Conservation (phyloP, 2,329 filamentous ascomycete species). For the Trichoderma koningii region DNA sequence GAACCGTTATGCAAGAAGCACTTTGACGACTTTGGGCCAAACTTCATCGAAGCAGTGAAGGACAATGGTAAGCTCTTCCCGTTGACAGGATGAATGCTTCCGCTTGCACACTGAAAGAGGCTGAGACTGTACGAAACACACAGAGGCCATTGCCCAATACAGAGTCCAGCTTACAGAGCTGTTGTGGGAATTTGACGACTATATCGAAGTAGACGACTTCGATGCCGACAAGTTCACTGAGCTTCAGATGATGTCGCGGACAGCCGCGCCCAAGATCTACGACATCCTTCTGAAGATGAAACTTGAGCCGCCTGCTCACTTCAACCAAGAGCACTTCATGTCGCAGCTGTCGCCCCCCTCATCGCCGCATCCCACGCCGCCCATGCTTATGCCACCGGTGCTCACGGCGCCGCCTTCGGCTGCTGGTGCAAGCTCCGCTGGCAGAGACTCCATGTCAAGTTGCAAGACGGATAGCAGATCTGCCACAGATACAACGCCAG, state of each 20-base stretch:
- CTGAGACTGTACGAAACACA: neutral
- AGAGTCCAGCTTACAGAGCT: constrained; percentile 52
- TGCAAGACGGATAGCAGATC: constrained; percentile 29
- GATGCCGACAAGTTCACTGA: constrained; percentile 53
- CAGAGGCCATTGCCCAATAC: constrained; percentile 54
- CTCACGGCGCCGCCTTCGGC: constrained; percentile 18
- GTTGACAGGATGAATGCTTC: neutral
- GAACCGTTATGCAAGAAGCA: constrained; percentile 54
- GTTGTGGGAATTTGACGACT: constrained; percentile 61
- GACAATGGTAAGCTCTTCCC: constrained; percentile 52
- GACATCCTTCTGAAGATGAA: constrained; percentile 58
- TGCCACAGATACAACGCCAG: constrained; percentile 28
- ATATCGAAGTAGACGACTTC: constrained; percentile 52
- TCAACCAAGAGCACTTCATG: constrained; percentile 36
- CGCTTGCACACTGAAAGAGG: neutral
- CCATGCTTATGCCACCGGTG: constrained; percentile 18
- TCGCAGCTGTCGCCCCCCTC: constrained; percentile 36
- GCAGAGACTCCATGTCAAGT: constrained; percentile 34
- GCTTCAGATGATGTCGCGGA: constrained; percentile 51
- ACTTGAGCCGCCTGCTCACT: constrained; percentile 43
- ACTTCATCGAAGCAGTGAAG: constrained; percentile 55
- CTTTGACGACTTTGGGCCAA: constrained; percentile 51
- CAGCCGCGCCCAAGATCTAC: constrained; percentile 51
- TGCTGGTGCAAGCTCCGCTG: constrained; percentile 29
- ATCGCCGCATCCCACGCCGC: constrained; percentile 29